Evolutionary conservation across 768 basidiomycete genomes (phyloP), one percentile per base, ranked within the genome.

Genomic region (Auricularia heimuer): DNA sequence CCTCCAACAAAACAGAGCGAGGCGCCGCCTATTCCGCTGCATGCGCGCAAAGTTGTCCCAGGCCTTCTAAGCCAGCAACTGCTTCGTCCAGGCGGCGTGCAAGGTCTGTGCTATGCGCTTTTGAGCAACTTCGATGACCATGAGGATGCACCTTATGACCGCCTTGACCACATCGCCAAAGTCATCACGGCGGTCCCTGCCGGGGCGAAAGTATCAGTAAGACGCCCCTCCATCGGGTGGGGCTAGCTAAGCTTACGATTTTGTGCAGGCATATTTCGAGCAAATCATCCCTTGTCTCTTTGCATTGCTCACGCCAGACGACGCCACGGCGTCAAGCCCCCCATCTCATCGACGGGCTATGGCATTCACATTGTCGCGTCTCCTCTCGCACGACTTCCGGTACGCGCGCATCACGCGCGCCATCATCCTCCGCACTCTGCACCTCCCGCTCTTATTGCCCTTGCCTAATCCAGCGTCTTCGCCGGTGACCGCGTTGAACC

Each of bases 51-150:
- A 69, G 69, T 84, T 36, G 89, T 85, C 68, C 77, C 82, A 0
- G 78, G 79, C n/a, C 76, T 91, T 37, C 81, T 94, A 33, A 87
- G 85, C 68, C 80, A 82, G 65, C 90, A 92, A 71, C 74, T 94
- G 10, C 74, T 90, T 24, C 84, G 89, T 24, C 83, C 85, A 0
- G 82, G 85, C 29, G 92, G 92, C 1, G 79, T 93, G 1, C 79
- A 77, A 35, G 89, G 89, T 0, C 79, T 94, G 21, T 86, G 83
- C 67, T 78, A 80, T 10, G 87, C 88, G 10, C 76, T 92, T 1
- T 86, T 93, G 63, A 84, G 86, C 1, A 87, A 86, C 54, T 82
- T 82, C 42, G 65, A 66, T n/a, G 83, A 85, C 21, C 67, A 67
- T 2, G 83, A 83, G 3, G 83, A 85, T 63, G 78, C 82, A 2